These are phyloP conservation scores for Cynara cardunculus DNA, from an alignment of 129 eudicot genomes.

Conservation along the genomic window DNA sequence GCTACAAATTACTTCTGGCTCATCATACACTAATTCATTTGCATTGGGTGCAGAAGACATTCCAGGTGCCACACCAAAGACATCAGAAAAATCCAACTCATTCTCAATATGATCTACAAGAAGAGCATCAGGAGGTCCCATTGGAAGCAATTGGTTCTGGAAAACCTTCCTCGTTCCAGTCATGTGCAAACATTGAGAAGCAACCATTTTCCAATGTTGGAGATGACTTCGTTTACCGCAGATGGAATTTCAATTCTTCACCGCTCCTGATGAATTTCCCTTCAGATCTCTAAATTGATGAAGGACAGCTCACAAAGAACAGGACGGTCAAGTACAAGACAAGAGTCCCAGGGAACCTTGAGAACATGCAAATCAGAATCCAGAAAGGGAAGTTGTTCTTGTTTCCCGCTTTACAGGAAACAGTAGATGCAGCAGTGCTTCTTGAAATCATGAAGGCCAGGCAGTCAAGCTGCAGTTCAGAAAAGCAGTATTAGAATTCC, in stretches of 20 bases:
- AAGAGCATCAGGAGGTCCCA: conserved; percentile 29
- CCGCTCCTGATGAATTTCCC: not conserved
- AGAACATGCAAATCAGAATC: conserved; percentile 42
- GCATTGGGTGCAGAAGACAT: conserved; percentile 28
- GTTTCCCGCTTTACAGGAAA: conserved; percentile 71
- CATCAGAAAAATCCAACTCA: conserved; percentile 62
- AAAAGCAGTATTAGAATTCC: conserved; percentile 22
- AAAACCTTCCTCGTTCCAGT: conserved; percentile 33
- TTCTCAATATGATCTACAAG: conserved; percentile 42
- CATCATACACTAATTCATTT: conserved; percentile 39
- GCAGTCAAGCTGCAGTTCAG: conserved; percentile 40
- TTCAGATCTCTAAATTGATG: conserved; percentile 28
- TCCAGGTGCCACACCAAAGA: conserved; percentile 57
- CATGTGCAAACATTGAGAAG: conserved; percentile 38
- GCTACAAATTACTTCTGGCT: conserved; percentile 51
- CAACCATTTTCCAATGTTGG: conserved; percentile 42
- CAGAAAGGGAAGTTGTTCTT: conserved; percentile 45
- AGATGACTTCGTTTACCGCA: conserved; percentile 2
- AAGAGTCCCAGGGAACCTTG: conserved; percentile 38
- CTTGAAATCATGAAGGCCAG: conserved; percentile 66
- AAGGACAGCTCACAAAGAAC: conserved; percentile 33
- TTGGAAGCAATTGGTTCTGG: conserved; percentile 25
- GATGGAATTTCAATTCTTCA: not conserved
- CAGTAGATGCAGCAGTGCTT: conserved; percentile 47
- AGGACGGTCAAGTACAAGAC: conserved; percentile 21